A percentile compares a stretch with the other conserved stretches of the same genome.
phyloP scores from a whole-genome alignment of 1,284 basidiomycete species.

The Apiotrichum sp. region DNA sequence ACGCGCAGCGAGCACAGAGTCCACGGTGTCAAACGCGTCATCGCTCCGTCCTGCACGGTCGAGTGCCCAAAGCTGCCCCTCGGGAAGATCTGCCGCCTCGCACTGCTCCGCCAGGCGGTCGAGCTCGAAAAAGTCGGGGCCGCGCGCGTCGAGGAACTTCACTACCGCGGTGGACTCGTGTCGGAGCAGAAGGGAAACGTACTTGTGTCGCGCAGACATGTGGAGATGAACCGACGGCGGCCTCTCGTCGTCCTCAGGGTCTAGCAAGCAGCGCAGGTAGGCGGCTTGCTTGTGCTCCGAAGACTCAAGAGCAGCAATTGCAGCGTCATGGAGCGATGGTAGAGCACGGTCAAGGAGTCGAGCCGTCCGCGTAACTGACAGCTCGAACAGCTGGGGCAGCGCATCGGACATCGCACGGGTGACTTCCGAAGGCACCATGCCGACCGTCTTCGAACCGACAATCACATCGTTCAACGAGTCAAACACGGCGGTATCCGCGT shows the following conservation, averaged over 20 bases:
- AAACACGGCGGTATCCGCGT: conserved; percentile 59
- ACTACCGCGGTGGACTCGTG: conserved; percentile 65
- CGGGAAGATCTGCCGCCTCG: conserved; percentile 60
- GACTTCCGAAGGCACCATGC: conserved; percentile 49
- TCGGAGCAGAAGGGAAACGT: conserved; percentile 66
- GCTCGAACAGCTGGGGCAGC: conserved; percentile 60
- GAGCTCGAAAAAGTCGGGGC: conserved; percentile 57
- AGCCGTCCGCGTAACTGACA: conserved; percentile 63
- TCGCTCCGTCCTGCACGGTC: conserved; percentile 60
- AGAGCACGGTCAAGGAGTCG: conserved; percentile 64
- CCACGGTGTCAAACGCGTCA: conserved; percentile 63
- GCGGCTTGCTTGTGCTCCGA: conserved; percentile 59
- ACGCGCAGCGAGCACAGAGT: conserved; percentile 56
- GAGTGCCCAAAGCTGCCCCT: conserved; percentile 77
- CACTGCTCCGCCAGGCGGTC: conserved; percentile 58
- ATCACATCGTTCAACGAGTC: conserved; percentile 57
- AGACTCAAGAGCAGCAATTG: conserved; percentile 21
- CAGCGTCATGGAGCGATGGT: conserved; percentile 58
- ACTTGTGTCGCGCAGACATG: conserved; percentile 53
- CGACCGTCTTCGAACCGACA: conserved; percentile 26
- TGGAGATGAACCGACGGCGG: conserved; percentile 50
- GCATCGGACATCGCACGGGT: conserved; percentile 53
- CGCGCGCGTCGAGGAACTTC: conserved; percentile 59
- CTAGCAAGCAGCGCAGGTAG: conserved; percentile 73
- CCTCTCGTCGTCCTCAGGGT: conserved; percentile 51